Conservation (phyloP, 305 asterid genomes). For the Coffea humblotiana region DNA sequence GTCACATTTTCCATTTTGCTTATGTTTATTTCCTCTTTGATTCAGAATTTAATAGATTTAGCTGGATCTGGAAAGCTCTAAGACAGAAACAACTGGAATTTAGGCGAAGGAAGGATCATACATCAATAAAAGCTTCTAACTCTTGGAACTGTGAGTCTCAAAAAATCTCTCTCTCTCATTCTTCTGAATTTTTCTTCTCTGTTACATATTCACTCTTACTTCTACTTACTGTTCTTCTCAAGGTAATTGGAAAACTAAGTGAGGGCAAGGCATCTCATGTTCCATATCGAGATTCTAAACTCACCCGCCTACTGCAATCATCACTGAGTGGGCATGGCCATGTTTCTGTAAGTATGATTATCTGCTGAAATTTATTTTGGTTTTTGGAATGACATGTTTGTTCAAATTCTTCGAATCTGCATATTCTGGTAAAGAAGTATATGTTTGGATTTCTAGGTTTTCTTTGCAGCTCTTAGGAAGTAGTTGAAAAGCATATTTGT, state of each 20-base stretch:
- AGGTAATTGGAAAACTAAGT: conserved; percentile 99
- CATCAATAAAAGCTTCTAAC: conserved; percentile 98
- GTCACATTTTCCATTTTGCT: background rate
- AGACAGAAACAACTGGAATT: conserved; percentile 96
- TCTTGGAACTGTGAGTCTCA: conserved; percentile 88
- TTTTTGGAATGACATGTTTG: background rate
- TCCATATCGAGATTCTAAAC: conserved; percentile 98
- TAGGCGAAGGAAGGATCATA: conserved; percentile 98
- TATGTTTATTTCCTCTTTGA: conserved; percentile 16
- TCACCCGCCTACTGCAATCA: conserved; percentile 91
- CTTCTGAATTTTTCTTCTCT: background rate
- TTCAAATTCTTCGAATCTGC: background rate
- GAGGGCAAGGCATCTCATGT: conserved; percentile 97
- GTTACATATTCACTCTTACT: conserved; percentile 19
- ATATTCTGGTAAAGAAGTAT: no score
- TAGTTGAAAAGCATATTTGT: no score
- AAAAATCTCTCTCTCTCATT: background rate
- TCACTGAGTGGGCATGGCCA: conserved; percentile 97
- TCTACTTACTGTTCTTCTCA: conserved; percentile 25
- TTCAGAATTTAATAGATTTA: conserved; percentile 88
- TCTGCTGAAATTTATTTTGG: background rate
- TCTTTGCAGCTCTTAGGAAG: no score
- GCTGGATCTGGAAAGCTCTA: conserved; percentile 99
- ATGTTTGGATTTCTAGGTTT: no score
- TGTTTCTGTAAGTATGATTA: conserved; percentile 78